Evolutionary conservation across 305 asterid species (phyloP).

Genomic region (Fraxinus floribunda): DNA sequence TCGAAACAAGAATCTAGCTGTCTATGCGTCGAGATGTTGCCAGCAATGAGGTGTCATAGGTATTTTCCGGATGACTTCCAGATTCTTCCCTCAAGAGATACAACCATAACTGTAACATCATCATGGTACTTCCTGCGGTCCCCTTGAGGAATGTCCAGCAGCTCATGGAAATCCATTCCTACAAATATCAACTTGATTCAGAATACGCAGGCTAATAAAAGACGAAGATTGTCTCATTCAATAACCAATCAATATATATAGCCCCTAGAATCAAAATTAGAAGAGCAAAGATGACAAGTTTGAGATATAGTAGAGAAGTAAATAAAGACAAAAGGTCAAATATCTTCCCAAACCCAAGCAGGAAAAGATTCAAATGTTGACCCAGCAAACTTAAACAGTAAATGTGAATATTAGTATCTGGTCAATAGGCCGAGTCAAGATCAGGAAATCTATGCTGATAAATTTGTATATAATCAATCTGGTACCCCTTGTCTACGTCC

Average conservation of each 20-base stretch:
- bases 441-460: not conserved
- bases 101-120: constrained; percentile 95
- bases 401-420: not conserved
- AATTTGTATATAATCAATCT: not conserved
- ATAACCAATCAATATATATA: not conserved
- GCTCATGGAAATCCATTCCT: constrained; percentile 97
- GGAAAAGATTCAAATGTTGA: not conserved
- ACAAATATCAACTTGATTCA: constrained; percentile 28
- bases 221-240: not conserved
- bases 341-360: not conserved
- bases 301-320: not conserved
- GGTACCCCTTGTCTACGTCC: not conserved
- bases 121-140: constrained; percentile 97
- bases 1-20: constrained; percentile 6
- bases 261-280: not conserved
- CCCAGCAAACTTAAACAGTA: not conserved
- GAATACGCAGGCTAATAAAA: not conserved
- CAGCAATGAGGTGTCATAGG: constrained; percentile 36
- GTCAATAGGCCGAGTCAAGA: not conserved
- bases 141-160: constrained; percentile 94
- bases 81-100: constrained; percentile 92
- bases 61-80: constrained; percentile 98
- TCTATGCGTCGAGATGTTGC: not conserved
- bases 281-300: not conserved
- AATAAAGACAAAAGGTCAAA: not conserved